A percentile compares a stretch with the other conserved stretches of the same genome.
phyloP scores from a whole-genome alignment of 2,329 filamentous ascomycete genomes.

The Hirsutella minnesotensis region DNA sequence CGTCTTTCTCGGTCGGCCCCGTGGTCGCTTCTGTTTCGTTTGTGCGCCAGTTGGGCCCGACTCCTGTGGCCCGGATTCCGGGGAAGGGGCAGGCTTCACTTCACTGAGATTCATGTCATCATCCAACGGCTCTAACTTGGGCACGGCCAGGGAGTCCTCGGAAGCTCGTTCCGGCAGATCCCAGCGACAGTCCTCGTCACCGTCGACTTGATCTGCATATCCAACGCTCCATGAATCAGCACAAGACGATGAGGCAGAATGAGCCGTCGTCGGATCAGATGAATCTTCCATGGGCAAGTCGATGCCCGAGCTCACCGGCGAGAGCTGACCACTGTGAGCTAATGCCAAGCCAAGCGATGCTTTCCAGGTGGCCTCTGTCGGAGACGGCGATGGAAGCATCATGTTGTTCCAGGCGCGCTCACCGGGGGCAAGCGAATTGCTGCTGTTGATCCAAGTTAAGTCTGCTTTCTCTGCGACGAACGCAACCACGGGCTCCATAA shows the following conservation, averaged over 20 bases:
- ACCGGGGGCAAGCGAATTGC: conserved; percentile 30
- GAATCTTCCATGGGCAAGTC: conserved; percentile 28
- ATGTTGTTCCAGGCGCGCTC: conserved; percentile 19
- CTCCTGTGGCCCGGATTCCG: conserved; percentile 6
- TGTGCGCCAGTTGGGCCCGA: conserved; percentile 14
- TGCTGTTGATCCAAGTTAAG: conserved; percentile 32
- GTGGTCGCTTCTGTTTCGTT: conserved; percentile 48
- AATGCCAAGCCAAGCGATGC: conserved; percentile 13
- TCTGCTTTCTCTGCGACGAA: conserved; percentile 29
- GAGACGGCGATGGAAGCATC: conserved; percentile 19
- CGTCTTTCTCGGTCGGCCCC: conserved; percentile 73
- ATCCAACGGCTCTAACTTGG: conserved; percentile 46
- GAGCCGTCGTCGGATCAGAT: conserved; percentile 27
- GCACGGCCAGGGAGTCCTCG: conserved; percentile 33
- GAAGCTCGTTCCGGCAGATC: conserved; percentile 37
- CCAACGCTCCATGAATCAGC: conserved; percentile 31
- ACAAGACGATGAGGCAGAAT: conserved; percentile 34
- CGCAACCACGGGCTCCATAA: conserved; percentile 34
- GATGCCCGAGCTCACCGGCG: conserved; percentile 39
- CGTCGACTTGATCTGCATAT: conserved; percentile 25
- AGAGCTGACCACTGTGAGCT: conserved; percentile 35
- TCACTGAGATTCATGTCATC: conserved; percentile 43
- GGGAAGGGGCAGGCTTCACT: conserved; percentile 29
- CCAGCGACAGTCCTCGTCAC: conserved; percentile 32
- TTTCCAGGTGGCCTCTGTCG: conserved; percentile 18